Percentiles rank a stretch among this genome's conserved stretches.
Evolutionary conservation across 2,329 filamentous ascomycete genomes (phyloP).

Genomic region (Clathrospora elynae): DNA sequence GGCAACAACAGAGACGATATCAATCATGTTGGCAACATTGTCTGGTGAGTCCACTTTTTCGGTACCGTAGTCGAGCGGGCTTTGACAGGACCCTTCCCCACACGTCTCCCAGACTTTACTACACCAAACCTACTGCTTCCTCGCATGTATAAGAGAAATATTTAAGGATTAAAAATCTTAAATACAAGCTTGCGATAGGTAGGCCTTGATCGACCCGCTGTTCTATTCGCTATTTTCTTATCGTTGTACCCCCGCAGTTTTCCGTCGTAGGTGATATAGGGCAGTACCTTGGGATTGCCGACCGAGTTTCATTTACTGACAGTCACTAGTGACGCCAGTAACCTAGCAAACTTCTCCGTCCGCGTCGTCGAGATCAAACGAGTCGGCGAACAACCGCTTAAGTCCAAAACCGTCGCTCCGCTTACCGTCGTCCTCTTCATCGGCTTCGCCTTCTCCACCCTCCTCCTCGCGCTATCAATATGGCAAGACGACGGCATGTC

Average conservation of each 20-base stretch:
- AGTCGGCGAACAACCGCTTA: slow-evolving; percentile 41
- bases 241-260: too few species aligned
- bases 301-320: slow-evolving; percentile 1
- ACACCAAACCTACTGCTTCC: slow-evolving; percentile 2
- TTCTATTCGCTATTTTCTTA: too few species aligned
- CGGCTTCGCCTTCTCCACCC: slow-evolving; percentile 51
- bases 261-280: too few species aligned
- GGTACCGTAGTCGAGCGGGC: not conserved
- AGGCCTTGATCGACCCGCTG: too few species aligned
- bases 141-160: too few species aligned
- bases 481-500: slow-evolving; percentile 57
- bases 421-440: slow-evolving; percentile 53
- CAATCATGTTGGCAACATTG: slow-evolving; percentile 56
- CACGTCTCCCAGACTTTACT: slow-evolving; percentile 8
- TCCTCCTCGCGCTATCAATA: slow-evolving; percentile 54
- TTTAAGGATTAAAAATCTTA: too few species aligned
- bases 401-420: slow-evolving; percentile 53
- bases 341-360: slow-evolving; percentile 48
- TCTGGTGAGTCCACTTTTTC: slow-evolving; percentile 44
- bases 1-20: slow-evolving; percentile 55
- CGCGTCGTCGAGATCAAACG: slow-evolving; percentile 50
- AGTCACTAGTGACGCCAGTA: slow-evolving; percentile 39
- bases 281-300: too few species aligned
- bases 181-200: too few species aligned
- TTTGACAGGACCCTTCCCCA: slow-evolving; percentile 10